These are phyloP conservation scores for Coniferiporia weirii DNA, from an alignment of 1,284 basidiomycete genomes.

Conservation along the genomic window DNA sequence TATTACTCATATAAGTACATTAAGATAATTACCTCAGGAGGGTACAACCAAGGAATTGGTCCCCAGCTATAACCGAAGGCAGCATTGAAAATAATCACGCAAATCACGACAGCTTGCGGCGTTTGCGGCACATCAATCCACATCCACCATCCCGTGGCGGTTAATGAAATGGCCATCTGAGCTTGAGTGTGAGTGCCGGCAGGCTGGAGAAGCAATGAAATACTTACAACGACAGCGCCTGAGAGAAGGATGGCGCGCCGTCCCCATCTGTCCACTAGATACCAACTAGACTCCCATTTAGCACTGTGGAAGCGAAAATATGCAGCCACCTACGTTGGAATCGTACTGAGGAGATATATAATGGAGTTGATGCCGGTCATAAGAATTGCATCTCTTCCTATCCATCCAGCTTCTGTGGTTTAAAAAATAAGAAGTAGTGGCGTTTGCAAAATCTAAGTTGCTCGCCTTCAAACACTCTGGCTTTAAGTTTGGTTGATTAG, in stretches of 20 bases:
- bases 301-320: background rate
- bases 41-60: constrained; percentile 84
- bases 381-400: constrained; percentile 92
- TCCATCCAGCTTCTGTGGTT: constrained; percentile 85
- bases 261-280: constrained; percentile 90
- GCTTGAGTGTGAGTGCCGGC: constrained; percentile 5
- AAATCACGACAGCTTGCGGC: constrained; percentile 85
- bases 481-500: constrained; percentile 31
- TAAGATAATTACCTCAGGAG: constrained; percentile 58
- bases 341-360: constrained; percentile 80
- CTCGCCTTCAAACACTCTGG: constrained; percentile 80
- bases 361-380: constrained; percentile 96
- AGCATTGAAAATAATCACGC: constrained; percentile 92
- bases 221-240: constrained; percentile 81
- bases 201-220: background rate
- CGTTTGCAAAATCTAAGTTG: constrained; percentile 3
- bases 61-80: constrained; percentile 81
- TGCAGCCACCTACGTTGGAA: constrained; percentile 63
- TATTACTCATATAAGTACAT: background rate
- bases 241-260: constrained; percentile 85
- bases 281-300: constrained; percentile 63
- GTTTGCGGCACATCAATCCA: constrained; percentile 84
- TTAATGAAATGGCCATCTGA: constrained; percentile 74
- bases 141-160: constrained; percentile 86
- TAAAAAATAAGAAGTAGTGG: constrained; percentile 18